phyloP scores from a whole-genome alignment of 1,284 basidiomycete genomes.

The Tremellales sp. region DNA sequence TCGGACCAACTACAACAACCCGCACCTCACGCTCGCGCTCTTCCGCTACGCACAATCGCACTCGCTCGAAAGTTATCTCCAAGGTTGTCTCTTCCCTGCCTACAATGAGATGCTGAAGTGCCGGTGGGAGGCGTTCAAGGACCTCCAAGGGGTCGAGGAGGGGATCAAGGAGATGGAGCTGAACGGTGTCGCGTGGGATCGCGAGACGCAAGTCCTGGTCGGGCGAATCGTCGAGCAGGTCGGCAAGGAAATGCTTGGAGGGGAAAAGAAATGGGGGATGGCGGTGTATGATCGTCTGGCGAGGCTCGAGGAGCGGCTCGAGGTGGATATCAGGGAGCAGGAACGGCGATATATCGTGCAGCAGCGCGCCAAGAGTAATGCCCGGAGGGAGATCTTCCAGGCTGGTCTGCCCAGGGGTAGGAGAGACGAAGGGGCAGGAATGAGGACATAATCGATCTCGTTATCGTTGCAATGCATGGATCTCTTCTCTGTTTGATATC shows the following conservation, averaged over 20 bases:
- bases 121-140: conserved; percentile 73
- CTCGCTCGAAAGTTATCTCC: conserved; percentile 72
- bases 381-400: conserved; percentile 3
- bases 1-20: conserved; percentile 69
- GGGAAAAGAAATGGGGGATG: conserved; percentile 1
- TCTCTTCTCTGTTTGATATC: neutral
- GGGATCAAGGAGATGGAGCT: conserved; percentile 74
- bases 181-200: conserved; percentile 67
- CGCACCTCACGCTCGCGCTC: conserved; percentile 74
- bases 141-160: conserved; percentile 66
- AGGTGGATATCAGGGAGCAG: conserved; percentile 20
- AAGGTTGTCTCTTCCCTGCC: conserved; percentile 75
- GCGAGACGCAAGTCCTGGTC: conserved; percentile 58
- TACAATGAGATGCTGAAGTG: conserved; percentile 81
- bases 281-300: conserved; percentile 17
- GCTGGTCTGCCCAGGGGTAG: neutral
- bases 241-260: conserved; percentile 14
- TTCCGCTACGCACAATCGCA: conserved; percentile 71
- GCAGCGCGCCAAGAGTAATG: conserved; percentile 11
- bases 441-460: neutral
- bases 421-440: neutral
- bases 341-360: conserved; percentile 18
- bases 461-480: neutral
- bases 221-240: conserved; percentile 65
- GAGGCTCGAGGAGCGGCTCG: conserved; percentile 19